Conservation (phyloP, 306 rosid species). For the Pyrus communis region DNA sequence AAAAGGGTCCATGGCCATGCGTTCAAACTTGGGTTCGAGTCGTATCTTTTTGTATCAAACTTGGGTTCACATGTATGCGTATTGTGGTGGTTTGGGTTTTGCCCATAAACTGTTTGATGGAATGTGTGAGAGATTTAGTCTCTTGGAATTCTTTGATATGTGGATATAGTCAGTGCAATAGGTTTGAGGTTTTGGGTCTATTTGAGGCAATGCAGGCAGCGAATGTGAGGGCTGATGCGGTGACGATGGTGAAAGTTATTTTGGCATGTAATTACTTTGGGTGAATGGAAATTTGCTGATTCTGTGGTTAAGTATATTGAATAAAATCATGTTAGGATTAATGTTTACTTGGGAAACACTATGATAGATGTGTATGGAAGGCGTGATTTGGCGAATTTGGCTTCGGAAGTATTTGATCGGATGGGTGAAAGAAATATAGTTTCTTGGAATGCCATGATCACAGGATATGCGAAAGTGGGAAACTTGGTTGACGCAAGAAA, state of each 20-base stretch:
- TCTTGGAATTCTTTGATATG: conserved; percentile 89
- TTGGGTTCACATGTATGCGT: conserved; percentile 40
- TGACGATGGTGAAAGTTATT: conserved; percentile 74
- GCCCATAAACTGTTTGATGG: conserved; percentile 59
- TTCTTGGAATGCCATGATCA: conserved; percentile 78
- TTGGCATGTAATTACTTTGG: conserved; percentile 45
- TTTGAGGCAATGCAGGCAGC: conserved; percentile 45
- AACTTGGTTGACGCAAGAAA: conserved; percentile 38
- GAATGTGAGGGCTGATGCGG: conserved; percentile 48
- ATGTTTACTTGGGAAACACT: conserved; percentile 74
- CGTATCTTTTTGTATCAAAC: conserved; percentile 51
- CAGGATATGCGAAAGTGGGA: conserved; percentile 49
- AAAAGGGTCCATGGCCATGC: conserved; percentile 33
- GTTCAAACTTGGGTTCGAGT: conserved; percentile 56
- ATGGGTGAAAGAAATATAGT: conserved; percentile 55
- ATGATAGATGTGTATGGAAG: conserved; percentile 69
- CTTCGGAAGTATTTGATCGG: conserved; percentile 51
- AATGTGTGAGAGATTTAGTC: conserved; percentile 65
- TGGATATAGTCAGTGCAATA: conserved; percentile 47
- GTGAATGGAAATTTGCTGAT: conserved; percentile 57
- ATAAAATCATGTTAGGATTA: conserved; percentile 36
- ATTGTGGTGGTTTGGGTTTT: conserved; percentile 32
- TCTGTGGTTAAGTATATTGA: conserved; percentile 47
- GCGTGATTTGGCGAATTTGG: conserved; percentile 46
- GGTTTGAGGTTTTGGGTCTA: conserved; percentile 55